Percentiles rank a stretch among this genome's conserved stretches.
Conservation (phyloP, 768 basidiomycete genomes). For the Fomitopsis serialis region DNA sequence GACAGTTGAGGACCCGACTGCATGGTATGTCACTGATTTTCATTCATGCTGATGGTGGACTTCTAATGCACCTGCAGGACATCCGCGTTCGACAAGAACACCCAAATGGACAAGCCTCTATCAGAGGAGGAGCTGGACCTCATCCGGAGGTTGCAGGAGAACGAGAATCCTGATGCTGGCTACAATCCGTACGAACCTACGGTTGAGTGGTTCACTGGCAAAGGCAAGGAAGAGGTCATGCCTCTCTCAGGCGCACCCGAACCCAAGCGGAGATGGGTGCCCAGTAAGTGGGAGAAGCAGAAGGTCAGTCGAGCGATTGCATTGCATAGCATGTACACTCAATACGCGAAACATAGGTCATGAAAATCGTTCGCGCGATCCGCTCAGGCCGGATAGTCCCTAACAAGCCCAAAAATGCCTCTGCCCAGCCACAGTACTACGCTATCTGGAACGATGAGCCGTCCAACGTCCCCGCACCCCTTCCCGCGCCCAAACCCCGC, state of each 20-base stretch:
- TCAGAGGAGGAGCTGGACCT: constrained; percentile 91
- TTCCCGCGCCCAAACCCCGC: constrained; percentile 86
- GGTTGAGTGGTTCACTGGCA: constrained; percentile 95
- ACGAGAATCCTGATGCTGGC: constrained; percentile 84
- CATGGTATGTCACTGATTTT: constrained; percentile 48
- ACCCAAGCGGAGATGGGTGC: constrained; percentile 94
- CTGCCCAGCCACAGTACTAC: constrained; percentile 66
- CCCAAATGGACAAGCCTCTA: constrained; percentile 81
- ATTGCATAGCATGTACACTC: neutral
- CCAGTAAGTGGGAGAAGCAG: constrained; percentile 99
- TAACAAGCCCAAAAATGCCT: constrained; percentile 75
- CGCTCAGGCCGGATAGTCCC: constrained; percentile 92
- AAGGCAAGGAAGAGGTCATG: constrained; percentile 93
- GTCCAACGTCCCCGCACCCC: constrained; percentile 75
- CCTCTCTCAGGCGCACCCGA: constrained; percentile 88
- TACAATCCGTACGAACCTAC: constrained; percentile 95
- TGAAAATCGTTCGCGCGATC: constrained; percentile 99
- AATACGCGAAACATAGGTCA: constrained; percentile 50
- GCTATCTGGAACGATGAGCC: constrained; percentile 82
- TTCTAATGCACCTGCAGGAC: constrained; percentile 48
- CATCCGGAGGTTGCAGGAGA: constrained; percentile 83
- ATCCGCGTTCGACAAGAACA: constrained; percentile 84
- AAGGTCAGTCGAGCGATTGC: constrained; percentile 51
- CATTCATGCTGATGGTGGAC: neutral
- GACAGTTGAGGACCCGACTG: constrained; percentile 85